phyloP scores from a whole-genome alignment of 2,329 filamentous ascomycete genomes.

The Trichophaea hybrida region DNA sequence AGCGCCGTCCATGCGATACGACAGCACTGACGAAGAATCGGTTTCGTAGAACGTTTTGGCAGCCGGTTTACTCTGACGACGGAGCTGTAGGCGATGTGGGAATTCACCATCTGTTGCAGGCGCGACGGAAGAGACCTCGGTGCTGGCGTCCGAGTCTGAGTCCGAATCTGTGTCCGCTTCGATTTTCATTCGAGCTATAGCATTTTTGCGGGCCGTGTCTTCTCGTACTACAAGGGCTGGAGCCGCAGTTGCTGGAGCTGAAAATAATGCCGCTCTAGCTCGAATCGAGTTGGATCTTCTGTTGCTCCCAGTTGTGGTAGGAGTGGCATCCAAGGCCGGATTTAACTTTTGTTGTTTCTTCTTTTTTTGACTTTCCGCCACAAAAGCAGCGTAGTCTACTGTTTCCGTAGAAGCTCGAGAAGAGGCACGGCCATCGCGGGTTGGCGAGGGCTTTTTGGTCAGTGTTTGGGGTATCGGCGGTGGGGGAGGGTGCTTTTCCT shows the following conservation, averaged over 20 bases:
- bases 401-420: conserved; percentile 1
- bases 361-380: not conserved
- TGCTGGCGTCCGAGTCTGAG: not conserved
- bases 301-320: not conserved
- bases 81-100: not conserved
- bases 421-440: not conserved
- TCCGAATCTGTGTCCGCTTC: not conserved
- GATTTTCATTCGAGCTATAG: not conserved
- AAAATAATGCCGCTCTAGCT: not conserved
- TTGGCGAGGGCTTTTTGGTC: not conserved
- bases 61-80: not conserved
- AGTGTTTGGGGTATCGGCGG: not conserved
- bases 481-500: not conserved
- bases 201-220: not conserved
- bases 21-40: not conserved
- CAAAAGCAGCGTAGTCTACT: conserved; percentile 3
- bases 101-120: not conserved
- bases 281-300: not conserved
- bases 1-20: not conserved
- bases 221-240: not conserved
- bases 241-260: not conserved
- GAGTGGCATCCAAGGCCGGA: not conserved
- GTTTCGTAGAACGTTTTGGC: not conserved
- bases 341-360: not conserved
- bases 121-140: not conserved